These are phyloP conservation scores for Prunus dulcis DNA, from an alignment of 306 rosid species.

Conservation along the genomic window DNA sequence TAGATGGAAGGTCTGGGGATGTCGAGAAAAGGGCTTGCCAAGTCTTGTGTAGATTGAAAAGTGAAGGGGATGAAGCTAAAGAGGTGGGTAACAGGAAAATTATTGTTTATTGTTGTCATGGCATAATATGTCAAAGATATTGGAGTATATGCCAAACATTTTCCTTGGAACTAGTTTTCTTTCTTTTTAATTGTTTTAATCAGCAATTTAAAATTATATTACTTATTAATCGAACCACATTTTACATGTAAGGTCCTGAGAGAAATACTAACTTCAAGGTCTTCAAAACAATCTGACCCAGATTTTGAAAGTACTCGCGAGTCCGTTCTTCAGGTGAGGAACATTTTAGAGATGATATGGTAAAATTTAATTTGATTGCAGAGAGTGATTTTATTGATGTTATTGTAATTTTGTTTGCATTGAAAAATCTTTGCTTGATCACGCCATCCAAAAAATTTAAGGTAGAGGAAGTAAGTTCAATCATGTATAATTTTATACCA, in stretches of 20 bases:
- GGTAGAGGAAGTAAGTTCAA: neutral
- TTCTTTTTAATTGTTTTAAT: neutral
- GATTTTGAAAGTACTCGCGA: constrained; percentile 73
- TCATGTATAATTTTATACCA: neutral
- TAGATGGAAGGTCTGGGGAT: constrained; percentile 70
- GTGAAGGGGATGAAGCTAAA: constrained; percentile 74
- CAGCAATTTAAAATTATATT: neutral
- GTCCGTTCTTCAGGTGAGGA: constrained; percentile 71
- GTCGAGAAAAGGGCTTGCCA: constrained; percentile 77
- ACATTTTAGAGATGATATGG: constrained; percentile 7
- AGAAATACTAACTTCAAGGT: constrained; percentile 61
- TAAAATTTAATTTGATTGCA: neutral
- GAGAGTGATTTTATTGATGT: neutral
- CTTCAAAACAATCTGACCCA: constrained; percentile 54
- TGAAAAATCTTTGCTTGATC: neutral
- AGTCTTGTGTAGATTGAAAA: constrained; percentile 65
- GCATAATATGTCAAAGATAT: neutral
- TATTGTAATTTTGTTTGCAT: neutral
- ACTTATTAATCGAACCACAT: neutral
- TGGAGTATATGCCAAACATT: neutral
- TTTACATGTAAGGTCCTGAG: constrained; percentile 54
- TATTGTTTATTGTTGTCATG: constrained; percentile 1
- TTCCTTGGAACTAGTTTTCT: neutral
- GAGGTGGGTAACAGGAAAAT: constrained; percentile 43
- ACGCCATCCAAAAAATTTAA: neutral